These are phyloP conservation scores for Trichomonas gallinae DNA, from an alignment of 208 protist species.

Conservation along the genomic window DNA sequence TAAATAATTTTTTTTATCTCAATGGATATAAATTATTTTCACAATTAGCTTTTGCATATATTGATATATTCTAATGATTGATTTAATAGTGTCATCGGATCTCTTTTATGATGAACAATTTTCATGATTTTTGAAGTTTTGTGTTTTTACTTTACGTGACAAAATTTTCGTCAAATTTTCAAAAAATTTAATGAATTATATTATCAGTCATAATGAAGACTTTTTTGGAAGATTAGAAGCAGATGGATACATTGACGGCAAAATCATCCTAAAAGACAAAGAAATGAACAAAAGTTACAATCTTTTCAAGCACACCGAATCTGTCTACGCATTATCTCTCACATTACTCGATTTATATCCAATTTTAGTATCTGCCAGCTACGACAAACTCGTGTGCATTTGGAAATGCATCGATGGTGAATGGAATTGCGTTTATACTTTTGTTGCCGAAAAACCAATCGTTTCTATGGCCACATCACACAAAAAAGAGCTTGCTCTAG, in stretches of 20 bases:
- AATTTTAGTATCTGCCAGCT: not conserved
- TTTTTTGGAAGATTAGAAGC: not conserved
- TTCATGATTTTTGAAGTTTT: too few relatives aligned
- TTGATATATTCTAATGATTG: too few relatives aligned
- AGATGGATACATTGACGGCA: not conserved
- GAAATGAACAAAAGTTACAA: not conserved
- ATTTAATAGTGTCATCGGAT: too few relatives aligned
- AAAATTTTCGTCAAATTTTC: too few relatives aligned
- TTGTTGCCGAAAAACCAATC: not conserved
- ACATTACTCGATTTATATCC: not conserved
- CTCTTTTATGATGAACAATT: too few relatives aligned
- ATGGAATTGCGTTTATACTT: not conserved
- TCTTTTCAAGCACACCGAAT: not conserved
- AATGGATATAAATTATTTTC: too few relatives aligned
- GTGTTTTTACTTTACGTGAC: too few relatives aligned
- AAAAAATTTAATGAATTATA: not conserved
- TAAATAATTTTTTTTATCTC: too few relatives aligned
- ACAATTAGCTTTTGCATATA: too few relatives aligned
- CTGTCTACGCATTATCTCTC: not conserved
- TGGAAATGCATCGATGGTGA: not conserved
- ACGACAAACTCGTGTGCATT: not conserved
- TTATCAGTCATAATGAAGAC: not conserved
- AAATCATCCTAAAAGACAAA: not conserved
- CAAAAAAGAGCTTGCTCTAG: not conserved
- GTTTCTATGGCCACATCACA: not conserved